Conservation (phyloP, 306 rosid species). For the Astragalus glycyphyllos region DNA sequence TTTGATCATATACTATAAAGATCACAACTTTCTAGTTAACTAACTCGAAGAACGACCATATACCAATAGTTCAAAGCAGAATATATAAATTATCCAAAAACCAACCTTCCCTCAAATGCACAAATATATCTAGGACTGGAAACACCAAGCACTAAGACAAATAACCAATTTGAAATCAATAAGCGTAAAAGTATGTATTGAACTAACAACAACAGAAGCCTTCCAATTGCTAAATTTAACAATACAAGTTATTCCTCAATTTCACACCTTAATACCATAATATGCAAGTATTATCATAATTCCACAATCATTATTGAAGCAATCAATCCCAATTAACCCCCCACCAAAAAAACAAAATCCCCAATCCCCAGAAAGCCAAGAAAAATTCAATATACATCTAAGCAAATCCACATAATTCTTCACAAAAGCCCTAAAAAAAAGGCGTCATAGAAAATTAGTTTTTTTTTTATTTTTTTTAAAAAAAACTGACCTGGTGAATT, state of each 20-base stretch:
- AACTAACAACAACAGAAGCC: slow-evolving; percentile 17
- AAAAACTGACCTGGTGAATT: slow-evolving; percentile 76
- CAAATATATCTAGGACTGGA: not conserved
- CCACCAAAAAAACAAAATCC: slow-evolving; percentile 13
- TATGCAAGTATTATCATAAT: slow-evolving; percentile 22
- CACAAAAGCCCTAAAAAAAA: slow-evolving; percentile 11
- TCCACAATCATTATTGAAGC: slow-evolving; percentile 38
- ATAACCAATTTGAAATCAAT: slow-evolving; percentile 11
- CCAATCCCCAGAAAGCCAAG: not conserved
- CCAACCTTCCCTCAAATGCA: slow-evolving; percentile 24
- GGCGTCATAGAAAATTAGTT: not conserved
- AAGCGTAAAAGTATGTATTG: slow-evolving; percentile 5
- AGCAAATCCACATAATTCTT: slow-evolving; percentile 36
- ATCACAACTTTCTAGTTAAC: slow-evolving; percentile 20
- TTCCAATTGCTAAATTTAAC: slow-evolving; percentile 25
- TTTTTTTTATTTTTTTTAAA: not conserved
- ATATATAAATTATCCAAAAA: slow-evolving; percentile 25
- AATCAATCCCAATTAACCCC: slow-evolving; percentile 19
- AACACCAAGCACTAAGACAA: slow-evolving; percentile 10
- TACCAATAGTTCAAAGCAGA: slow-evolving; percentile 17
- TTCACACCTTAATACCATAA: slow-evolving; percentile 23
- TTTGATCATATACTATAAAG: slow-evolving; percentile 4
- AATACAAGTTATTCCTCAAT: slow-evolving; percentile 25
- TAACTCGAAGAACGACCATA: not conserved
- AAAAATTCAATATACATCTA: slow-evolving; percentile 26